Conservation (phyloP, 2,329 filamentous ascomycete genomes). For the Didymella keratinophila region DNA sequence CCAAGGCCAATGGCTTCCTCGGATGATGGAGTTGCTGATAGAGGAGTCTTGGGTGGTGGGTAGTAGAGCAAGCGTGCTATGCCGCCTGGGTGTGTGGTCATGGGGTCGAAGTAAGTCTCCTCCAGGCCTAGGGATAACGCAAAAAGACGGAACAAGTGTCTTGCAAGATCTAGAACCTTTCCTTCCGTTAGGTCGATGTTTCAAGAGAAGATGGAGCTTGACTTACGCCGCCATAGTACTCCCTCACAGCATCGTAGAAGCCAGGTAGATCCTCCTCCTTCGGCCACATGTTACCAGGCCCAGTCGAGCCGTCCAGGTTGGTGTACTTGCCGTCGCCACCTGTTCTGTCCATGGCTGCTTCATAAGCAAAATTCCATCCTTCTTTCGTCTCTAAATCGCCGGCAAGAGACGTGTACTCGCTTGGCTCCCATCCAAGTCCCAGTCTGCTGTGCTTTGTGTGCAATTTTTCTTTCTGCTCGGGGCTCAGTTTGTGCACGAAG, state of each 20-base stretch:
- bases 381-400: constrained; percentile 54
- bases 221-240: constrained; percentile 50
- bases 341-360: constrained; percentile 49
- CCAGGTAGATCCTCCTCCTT: constrained; percentile 50
- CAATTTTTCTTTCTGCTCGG: constrained; percentile 49
- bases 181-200: background rate
- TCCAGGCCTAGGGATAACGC: constrained; percentile 50
- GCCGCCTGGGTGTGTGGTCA: constrained; percentile 53
- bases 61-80: constrained; percentile 54
- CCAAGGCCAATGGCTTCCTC: constrained; percentile 50
- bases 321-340: constrained; percentile 54
- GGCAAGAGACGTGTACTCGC: constrained; percentile 52
- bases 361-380: constrained; percentile 56
- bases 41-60: constrained; percentile 39
- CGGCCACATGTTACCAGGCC: constrained; percentile 53
- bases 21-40: background rate
- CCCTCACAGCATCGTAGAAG: constrained; percentile 48
- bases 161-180: constrained; percentile 48
- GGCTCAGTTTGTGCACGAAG: constrained; percentile 46
- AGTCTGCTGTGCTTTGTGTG: constrained; percentile 52
- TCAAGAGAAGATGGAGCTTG: background rate
- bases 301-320: constrained; percentile 51
- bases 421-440: constrained; percentile 54
- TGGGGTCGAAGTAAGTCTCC: constrained; percentile 52
- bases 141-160: constrained; percentile 54